A percentile compares a stretch with the other conserved stretches of the same genome.
Evolutionary conservation across 208 protist genomes (phyloP).

Genomic region (Crithidia sp.): DNA sequence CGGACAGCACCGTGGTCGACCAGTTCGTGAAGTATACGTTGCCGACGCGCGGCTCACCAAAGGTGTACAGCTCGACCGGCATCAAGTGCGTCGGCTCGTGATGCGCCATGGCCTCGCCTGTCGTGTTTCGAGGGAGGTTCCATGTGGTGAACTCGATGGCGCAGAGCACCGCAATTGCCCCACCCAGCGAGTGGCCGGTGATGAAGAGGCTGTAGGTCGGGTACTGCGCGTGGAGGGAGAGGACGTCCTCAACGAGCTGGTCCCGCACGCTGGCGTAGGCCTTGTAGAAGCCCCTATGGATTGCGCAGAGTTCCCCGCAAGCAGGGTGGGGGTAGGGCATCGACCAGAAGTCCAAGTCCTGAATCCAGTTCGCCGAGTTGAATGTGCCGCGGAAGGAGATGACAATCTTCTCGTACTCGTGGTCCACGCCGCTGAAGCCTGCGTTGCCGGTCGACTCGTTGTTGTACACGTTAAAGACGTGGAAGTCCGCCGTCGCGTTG

Average conservation of each 20-base stretch:
- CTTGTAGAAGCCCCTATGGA: constrained; percentile 69
- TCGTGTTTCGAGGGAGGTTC: not conserved
- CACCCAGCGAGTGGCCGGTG: constrained; percentile 82
- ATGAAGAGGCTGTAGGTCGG: constrained; percentile 51
- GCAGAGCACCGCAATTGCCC: constrained; percentile 58
- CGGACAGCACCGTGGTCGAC: constrained; percentile 30
- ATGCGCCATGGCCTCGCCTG: no score
- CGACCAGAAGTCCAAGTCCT: constrained; percentile 51
- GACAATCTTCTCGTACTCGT: constrained; percentile 37
- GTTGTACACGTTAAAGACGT: constrained; percentile 32
- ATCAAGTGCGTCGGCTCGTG: constrained; percentile 1
- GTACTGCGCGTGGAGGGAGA: constrained; percentile 33
- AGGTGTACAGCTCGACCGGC: constrained; percentile 70
- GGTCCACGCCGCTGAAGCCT: constrained; percentile 43
- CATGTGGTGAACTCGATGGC: constrained; percentile 42
- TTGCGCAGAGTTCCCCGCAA: constrained; percentile 29
- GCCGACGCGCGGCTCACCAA: constrained; percentile 73
- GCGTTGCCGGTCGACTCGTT: constrained; percentile 45
- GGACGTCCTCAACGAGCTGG: constrained; percentile 37
- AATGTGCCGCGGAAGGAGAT: constrained; percentile 63
- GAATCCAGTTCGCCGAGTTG: constrained; percentile 73
- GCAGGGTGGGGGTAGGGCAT: constrained; percentile 38
- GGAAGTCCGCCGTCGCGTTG: constrained; percentile 29
- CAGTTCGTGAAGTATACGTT: constrained; percentile 56
- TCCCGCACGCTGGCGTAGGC: constrained; percentile 44